These are phyloP conservation scores for Malus asiatica DNA, from an alignment of 306 rosid species.

Conservation along the genomic window DNA sequence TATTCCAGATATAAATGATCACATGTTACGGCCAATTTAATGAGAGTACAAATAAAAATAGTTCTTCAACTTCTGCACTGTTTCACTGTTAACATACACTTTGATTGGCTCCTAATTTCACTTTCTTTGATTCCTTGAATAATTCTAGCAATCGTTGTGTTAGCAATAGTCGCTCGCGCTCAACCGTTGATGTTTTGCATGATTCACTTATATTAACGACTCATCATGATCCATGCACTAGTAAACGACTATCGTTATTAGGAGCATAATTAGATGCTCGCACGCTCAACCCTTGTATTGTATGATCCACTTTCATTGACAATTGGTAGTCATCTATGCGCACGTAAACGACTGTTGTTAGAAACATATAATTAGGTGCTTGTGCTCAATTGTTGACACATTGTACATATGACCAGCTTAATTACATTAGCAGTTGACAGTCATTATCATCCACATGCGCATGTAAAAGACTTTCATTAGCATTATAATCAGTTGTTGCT, in stretches of 20 bases:
- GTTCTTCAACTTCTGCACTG: neutral
- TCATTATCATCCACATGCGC: neutral
- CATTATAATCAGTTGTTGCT: neutral
- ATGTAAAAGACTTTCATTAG: too few species aligned
- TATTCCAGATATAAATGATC: too few species aligned
- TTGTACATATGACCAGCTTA: neutral
- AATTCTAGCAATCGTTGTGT: too few species aligned
- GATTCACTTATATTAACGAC: neutral
- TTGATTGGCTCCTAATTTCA: neutral
- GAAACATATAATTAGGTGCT: too few species aligned
- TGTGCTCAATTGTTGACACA: neutral
- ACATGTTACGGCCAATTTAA: neutral
- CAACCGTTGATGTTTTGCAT: neutral
- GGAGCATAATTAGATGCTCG: neutral
- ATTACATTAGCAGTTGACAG: too few species aligned
- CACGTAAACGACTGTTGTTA: too few species aligned
- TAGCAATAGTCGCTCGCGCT: neutral
- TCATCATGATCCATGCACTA: fast-evolving
- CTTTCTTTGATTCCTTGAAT: neutral
- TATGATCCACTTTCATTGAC: too few species aligned
- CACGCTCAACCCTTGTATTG: neutral
- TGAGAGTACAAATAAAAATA: neutral
- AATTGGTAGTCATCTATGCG: too few species aligned
- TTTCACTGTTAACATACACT: neutral
- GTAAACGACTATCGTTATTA: neutral